Conservation (phyloP, 1,284 basidiomycete species). For the Xerocomus nothofagi region DNA sequence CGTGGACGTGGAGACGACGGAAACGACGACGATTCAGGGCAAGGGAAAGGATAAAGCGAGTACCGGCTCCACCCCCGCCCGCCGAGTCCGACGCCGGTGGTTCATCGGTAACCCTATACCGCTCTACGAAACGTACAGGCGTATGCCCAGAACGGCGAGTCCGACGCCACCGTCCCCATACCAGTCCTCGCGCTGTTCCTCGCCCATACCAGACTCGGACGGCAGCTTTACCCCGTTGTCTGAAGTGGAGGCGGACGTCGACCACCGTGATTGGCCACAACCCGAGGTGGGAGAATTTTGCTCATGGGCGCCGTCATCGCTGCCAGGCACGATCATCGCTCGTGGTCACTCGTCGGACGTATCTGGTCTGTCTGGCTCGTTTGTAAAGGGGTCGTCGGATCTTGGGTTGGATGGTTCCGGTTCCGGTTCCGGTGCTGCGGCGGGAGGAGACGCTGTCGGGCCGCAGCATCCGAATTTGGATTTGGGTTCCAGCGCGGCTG, state of each 20-base stretch:
- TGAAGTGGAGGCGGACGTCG: conserved; percentile 8
- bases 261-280: conserved; percentile 36
- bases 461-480: neutral
- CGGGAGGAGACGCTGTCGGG: neutral
- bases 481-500: neutral
- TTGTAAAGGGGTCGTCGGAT: neutral
- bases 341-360: neutral
- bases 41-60: neutral
- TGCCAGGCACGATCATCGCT: neutral
- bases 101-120: conserved; percentile 20
- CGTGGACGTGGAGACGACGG: conserved; percentile 8
- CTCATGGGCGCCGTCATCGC: conserved; percentile 23
- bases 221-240: conserved; percentile 10
- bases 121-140: conserved; percentile 24
- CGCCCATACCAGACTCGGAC: conserved; percentile 18
- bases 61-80: neutral
- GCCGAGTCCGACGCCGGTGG: conserved; percentile 9
- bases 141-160: conserved; percentile 16
- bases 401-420: too few species aligned
- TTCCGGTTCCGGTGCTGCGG: neutral
- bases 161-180: conserved; percentile 6
- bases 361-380: neutral
- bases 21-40: neutral
- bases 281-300: conserved; percentile 33
- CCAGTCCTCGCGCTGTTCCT: conserved; percentile 10